Evolutionary conservation across 306 rosid species (phyloP).

Genomic region (Ceratonia siliqua): DNA sequence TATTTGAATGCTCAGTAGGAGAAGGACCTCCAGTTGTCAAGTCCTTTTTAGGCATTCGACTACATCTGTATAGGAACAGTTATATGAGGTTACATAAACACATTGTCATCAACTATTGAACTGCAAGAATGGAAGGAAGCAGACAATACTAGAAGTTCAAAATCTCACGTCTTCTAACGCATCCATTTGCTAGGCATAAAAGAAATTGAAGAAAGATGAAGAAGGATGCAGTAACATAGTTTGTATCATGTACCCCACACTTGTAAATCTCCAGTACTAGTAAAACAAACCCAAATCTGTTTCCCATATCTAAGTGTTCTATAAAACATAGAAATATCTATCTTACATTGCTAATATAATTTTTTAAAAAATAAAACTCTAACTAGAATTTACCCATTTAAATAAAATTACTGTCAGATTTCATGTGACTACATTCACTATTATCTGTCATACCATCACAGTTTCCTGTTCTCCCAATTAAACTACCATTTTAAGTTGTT

Average conservation of each 20-base stretch:
- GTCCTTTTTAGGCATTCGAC: neutral
- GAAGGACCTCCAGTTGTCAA: neutral
- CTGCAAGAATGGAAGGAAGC: neutral
- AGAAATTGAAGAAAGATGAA: neutral
- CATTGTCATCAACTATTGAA: neutral
- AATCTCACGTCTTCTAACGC: neutral
- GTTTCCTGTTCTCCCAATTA: neutral
- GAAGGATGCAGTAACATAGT: neutral
- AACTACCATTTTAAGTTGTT: neutral
- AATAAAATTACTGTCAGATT: neutral
- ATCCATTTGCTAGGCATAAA: neutral
- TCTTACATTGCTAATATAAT: neutral
- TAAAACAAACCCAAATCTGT: neutral
- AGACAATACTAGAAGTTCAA: neutral
- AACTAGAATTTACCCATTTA: neutral
- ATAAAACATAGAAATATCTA: neutral
- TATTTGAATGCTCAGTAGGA: too few species aligned
- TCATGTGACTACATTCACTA: neutral
- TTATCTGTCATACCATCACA: neutral
- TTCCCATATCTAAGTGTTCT: neutral
- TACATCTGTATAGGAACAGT: neutral
- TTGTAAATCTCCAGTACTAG: neutral
- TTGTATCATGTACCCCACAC: neutral
- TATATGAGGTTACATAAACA: neutral
- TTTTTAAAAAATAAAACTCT: neutral